Evolutionary conservation across 225 moss, liverwort and hornwort species (phyloP), one percentile per base, ranked within the genome.

Genomic region (Anthoceros angustus): DNA sequence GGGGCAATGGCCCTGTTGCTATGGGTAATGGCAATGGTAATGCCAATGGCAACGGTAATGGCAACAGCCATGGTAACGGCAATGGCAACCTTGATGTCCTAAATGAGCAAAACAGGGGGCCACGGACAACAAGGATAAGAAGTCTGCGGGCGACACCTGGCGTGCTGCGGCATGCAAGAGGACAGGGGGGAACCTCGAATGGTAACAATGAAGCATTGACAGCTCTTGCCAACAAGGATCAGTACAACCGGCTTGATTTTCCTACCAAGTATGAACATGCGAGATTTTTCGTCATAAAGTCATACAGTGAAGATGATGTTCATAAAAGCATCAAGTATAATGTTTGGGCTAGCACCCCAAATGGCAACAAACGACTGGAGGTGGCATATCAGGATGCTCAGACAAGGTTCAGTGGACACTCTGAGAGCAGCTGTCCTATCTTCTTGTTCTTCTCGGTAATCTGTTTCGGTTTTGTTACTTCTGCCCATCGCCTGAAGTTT

Each of bases 251-350:
- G 68, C 68, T 82, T 42, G 92, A 92, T 66, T 98, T 98, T 74
- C 75, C 76, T 63, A 87, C 87, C 63, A 86, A 70, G 68, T 92
- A 92, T 64, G 92, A 92, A 4, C 80, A 92, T 43, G 92, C 92
- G 9, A 98, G 83, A 72, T 98, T 91, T 70, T 98, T 98, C 67
- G 98, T 98, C 68, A 98, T 98, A 48, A 98, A 98, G 74, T 98
- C 98, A 4, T 98, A 98, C 63, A 98, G 92, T 66, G 98, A 98
- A 77, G 98, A 98, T 50, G 92, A 98, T 76, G 89, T 98, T 69
- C 98, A 98, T 68, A 98, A 98, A 77, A 92, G 98, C 61, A 98
- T 98, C 64, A 98, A 98, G 73, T 98, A 98, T 76, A 92, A 83
- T 64, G 92, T 98, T 63, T 98, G 98, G 98, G 92, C 98, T 60